A percentile compares a stretch with the other conserved stretches of the same genome.
Evolutionary conservation across 1,139 yeast species (phyloP).

Genomic region (Pichia sp.): DNA sequence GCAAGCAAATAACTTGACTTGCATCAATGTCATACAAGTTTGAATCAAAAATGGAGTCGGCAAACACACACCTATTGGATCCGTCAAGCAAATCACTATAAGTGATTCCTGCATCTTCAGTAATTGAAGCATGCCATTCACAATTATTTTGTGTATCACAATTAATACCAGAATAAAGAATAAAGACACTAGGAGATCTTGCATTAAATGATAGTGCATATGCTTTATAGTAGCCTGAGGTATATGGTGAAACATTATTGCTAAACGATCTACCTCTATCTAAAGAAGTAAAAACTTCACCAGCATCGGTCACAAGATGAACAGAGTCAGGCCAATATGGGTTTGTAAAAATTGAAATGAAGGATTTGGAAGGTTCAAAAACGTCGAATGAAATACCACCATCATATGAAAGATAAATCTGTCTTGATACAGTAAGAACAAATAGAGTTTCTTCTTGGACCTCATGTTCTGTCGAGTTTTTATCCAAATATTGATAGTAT

Average conservation of each 20-base stretch:
- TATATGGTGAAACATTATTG: constrained; percentile 38
- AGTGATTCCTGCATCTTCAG: constrained; percentile 53
- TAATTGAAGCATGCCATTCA: constrained; percentile 46
- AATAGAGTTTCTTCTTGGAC: constrained; percentile 63
- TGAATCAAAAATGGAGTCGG: constrained; percentile 40
- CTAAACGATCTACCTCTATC: constrained; percentile 62
- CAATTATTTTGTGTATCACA: constrained; percentile 48
- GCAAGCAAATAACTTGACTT: constrained; percentile 53
- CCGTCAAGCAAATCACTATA: constrained; percentile 47
- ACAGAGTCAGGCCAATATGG: constrained; percentile 55
- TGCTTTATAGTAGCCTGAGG: constrained; percentile 8
- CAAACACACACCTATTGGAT: constrained; percentile 60
- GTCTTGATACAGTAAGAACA: constrained; percentile 43
- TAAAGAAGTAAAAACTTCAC: constrained; percentile 45
- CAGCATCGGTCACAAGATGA: constrained; percentile 46
- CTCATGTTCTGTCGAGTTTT: constrained; percentile 9
- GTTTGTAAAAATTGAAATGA: constrained; percentile 52
- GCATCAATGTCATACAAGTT: constrained; percentile 31
- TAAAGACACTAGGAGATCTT: constrained; percentile 44
- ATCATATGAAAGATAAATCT: constrained; percentile 61
- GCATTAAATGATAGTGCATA: constrained; percentile 46
- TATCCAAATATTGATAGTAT: constrained; percentile 44
- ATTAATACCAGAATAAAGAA: constrained; percentile 58
- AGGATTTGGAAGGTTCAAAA: constrained; percentile 34
- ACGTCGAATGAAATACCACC: constrained; percentile 35